Evolutionary conservation across 2,329 filamentous ascomycete genomes (phyloP).

Genomic region (Sclerotinia spermophila): DNA sequence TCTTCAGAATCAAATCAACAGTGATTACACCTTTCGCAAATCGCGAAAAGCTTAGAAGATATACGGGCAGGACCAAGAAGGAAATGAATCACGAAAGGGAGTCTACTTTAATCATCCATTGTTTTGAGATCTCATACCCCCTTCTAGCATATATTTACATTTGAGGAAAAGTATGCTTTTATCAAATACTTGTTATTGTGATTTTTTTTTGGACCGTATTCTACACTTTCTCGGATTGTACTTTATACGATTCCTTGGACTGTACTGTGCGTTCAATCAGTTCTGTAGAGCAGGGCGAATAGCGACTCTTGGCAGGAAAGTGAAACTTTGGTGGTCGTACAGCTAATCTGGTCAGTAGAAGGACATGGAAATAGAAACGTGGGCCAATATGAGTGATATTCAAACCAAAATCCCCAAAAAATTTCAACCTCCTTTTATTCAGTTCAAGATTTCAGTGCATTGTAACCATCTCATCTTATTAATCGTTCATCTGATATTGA

Average conservation of each 20-base stretch:
- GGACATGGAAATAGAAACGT: background rate
- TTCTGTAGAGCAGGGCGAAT: background rate
- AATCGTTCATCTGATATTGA: background rate
- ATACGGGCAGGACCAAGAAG: background rate
- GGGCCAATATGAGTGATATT: background rate
- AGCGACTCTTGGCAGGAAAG: too few relatives aligned
- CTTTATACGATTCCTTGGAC: background rate
- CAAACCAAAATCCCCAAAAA: background rate
- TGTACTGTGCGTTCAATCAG: background rate
- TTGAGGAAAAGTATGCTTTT: background rate
- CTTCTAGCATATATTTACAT: background rate
- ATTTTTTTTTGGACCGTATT: background rate
- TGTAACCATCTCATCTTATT: background rate
- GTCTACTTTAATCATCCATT: background rate
- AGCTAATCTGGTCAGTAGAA: background rate
- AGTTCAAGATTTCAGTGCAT: background rate
- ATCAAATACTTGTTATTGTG: background rate
- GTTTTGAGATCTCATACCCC: background rate
- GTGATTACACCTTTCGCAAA: background rate
- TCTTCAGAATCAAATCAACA: background rate
- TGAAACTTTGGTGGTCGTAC: background rate
- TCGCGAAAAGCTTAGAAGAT: background rate
- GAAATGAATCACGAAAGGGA: background rate
- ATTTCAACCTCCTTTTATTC: background rate
- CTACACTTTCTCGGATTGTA: background rate